These are phyloP conservation scores for Usnea hakonensis DNA, from an alignment of 495 filamentous ascomycete species.

Conservation along the genomic window DNA sequence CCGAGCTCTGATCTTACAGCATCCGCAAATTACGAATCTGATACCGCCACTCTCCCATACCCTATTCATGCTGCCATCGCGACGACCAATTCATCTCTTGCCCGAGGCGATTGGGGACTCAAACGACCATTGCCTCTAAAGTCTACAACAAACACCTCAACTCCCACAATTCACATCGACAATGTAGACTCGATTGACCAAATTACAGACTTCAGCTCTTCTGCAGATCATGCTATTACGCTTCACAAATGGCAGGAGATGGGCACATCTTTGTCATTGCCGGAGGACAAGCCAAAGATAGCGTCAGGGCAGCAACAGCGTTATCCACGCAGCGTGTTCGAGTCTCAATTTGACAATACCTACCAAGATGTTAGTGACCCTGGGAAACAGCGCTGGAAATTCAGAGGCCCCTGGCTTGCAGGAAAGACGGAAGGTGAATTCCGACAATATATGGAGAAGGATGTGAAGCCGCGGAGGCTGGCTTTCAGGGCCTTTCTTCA, in stretches of 20 bases:
- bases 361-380: conserved; percentile 30
- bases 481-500: conserved; percentile 59
- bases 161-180: conserved; percentile 60
- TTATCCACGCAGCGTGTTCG: conserved; percentile 41
- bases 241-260: conserved; percentile 83
- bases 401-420: conserved; percentile 72
- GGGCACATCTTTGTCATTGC: conserved; percentile 54
- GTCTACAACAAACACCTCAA: conserved; percentile 58
- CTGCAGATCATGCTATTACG: conserved; percentile 72
- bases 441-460: conserved; percentile 50
- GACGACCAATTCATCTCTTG: conserved; percentile 65
- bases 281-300: conserved; percentile 25
- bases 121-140: conserved; percentile 75
- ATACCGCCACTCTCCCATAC: conserved; percentile 64
- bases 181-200: conserved; percentile 83
- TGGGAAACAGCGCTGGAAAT: conserved; percentile 57
- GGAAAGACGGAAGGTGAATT: conserved; percentile 70
- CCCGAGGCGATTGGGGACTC: conserved; percentile 85
- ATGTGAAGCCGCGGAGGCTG: conserved; percentile 49
- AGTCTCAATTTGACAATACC: conserved; percentile 42
- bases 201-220: conserved; percentile 82
- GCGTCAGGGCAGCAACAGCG: conserved; percentile 14
- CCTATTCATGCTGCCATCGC: conserved; percentile 82
- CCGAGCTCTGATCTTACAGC: conserved; percentile 37
- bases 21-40: conserved; percentile 41